A percentile compares a stretch with the other conserved stretches of the same genome.
Conservation (phyloP, 2,329 filamentous ascomycete species). For the Colletotrichum chrysophilum region DNA sequence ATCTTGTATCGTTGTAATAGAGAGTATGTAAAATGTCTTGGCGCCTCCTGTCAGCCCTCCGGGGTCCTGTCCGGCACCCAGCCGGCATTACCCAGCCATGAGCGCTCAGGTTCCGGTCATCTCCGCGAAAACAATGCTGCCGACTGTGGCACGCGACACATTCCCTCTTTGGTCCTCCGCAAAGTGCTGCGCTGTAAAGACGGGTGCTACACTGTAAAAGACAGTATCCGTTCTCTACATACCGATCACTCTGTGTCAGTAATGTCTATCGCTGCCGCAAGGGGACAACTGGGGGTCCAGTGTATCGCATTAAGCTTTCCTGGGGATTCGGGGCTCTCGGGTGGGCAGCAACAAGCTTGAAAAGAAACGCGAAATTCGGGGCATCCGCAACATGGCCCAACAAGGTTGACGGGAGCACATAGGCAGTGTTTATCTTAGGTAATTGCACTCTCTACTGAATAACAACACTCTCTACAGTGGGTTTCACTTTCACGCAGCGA, state of each 20-base stretch:
- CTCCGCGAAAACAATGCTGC: slow-evolving; percentile 4
- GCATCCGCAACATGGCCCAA: background rate
- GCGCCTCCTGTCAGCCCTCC: background rate
- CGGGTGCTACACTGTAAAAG: background rate
- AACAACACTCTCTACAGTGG: background rate
- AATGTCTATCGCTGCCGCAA: background rate
- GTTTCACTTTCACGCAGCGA: background rate
- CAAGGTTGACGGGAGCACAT: background rate
- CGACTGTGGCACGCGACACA: slow-evolving; percentile 8
- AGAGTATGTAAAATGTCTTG: background rate
- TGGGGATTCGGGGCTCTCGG: slow-evolving; percentile 4
- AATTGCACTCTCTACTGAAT: background rate
- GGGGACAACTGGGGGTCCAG: background rate
- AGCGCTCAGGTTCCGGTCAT: background rate
- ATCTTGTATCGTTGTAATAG: background rate
- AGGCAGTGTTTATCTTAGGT: background rate
- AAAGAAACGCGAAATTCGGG: background rate
- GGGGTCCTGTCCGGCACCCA: background rate
- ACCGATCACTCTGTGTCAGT: background rate
- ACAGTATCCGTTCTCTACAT: background rate
- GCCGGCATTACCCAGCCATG: background rate
- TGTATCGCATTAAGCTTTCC: slow-evolving; percentile 11
- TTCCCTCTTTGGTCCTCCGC: background rate
- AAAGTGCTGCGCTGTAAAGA: background rate
- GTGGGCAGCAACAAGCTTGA: background rate